These are phyloP conservation scores for Metschnikowia sp. DNA, from an alignment of 805 yeast species.

Conservation along the genomic window DNA sequence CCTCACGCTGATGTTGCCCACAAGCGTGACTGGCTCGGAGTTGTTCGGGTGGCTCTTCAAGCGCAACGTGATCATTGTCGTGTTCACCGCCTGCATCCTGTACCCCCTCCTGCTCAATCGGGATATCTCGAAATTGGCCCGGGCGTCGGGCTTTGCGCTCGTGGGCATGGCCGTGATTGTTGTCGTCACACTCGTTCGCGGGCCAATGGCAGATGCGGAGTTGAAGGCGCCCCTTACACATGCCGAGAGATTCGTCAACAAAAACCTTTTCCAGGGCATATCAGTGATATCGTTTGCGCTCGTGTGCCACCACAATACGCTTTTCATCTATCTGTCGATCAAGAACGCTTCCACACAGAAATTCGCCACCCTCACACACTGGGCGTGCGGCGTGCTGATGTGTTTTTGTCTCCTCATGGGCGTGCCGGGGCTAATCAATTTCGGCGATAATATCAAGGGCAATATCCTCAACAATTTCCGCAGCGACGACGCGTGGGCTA, in stretches of 20 bases:
- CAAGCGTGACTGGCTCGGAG: conserved; percentile 28
- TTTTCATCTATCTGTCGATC: conserved; percentile 83
- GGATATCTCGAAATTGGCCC: conserved; percentile 81
- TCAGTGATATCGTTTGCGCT: conserved; percentile 94
- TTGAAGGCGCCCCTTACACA: conserved; percentile 48
- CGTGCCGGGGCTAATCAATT: conserved; percentile 68
- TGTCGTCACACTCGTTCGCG: conserved; percentile 65
- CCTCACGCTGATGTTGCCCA: conserved; percentile 59
- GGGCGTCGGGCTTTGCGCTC: conserved; percentile 82
- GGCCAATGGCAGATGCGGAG: conserved; percentile 54
- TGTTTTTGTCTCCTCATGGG: conserved; percentile 77
- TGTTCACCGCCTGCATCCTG: conserved; percentile 70
- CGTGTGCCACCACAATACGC: conserved; percentile 93
- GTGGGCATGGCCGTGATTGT: conserved; percentile 82
- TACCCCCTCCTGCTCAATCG: conserved; percentile 78
- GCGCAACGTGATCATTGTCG: conserved; percentile 66
- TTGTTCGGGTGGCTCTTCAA: conserved; percentile 51
- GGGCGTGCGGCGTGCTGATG: conserved; percentile 79
- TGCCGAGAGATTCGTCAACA: conserved; percentile 49
- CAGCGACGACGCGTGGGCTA: conserved; percentile 66
- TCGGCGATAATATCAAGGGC: conserved; percentile 78
- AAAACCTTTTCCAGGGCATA: conserved; percentile 78
- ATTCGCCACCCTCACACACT: conserved; percentile 75
- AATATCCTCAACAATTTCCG: conserved; percentile 87
- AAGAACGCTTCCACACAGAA: conserved; percentile 70